Percentiles rank a stretch among this genome's conserved stretches.
Conservation (phyloP, 768 basidiomycete species). For the Calvatia gigantea region DNA sequence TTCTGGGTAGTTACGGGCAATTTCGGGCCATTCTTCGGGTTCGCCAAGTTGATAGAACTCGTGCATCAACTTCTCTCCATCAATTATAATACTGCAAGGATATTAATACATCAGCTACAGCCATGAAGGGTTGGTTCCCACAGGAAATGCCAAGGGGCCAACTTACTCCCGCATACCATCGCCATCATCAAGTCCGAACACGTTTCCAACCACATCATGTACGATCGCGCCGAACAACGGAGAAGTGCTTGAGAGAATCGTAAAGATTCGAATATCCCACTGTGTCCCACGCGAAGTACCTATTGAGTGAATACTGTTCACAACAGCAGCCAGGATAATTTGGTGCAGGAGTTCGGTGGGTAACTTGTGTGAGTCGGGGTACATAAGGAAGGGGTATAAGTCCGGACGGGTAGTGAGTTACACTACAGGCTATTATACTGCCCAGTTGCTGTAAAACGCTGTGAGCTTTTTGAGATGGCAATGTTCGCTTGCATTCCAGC, state of each 20-base stretch:
- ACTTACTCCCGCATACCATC: background rate
- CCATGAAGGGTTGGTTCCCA: background rate
- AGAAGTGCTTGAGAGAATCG: background rate
- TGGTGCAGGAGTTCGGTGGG: constrained; percentile 1
- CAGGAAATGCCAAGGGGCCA: background rate
- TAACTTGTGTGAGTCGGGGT: background rate
- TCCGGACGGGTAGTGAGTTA: background rate
- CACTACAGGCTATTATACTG: background rate
- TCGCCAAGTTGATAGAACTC: background rate
- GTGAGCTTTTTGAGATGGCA: background rate
- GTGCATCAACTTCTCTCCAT: constrained; percentile 4
- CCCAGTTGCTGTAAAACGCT: background rate
- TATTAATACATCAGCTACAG: background rate
- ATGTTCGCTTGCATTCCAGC: too few species aligned
- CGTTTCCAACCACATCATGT: background rate
- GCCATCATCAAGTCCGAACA: background rate
- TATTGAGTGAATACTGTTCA: background rate
- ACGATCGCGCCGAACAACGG: background rate
- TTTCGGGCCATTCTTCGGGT: background rate
- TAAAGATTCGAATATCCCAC: constrained; percentile 3
- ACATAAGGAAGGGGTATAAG: background rate
- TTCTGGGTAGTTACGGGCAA: background rate
- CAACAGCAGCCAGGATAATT: background rate
- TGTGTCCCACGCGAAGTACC: background rate
- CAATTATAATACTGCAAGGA: background rate